Evolutionary conservation across 2,329 filamentous ascomycete genomes (phyloP).

Genomic region (Zopfia rhizophila): DNA sequence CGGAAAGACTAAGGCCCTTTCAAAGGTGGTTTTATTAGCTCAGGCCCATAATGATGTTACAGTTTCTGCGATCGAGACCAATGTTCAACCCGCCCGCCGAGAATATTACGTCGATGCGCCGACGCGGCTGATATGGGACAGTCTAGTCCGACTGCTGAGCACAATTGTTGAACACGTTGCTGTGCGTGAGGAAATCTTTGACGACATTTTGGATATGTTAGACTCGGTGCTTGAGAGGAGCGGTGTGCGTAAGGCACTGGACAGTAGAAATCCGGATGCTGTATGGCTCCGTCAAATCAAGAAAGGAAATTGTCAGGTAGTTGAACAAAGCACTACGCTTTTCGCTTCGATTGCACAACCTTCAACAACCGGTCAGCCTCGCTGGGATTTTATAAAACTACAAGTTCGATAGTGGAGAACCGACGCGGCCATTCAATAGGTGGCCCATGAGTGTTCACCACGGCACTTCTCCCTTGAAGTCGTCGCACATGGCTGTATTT

Average conservation of each 20-base stretch:
- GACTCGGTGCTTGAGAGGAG: conserved; percentile 49
- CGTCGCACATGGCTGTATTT: too few species aligned
- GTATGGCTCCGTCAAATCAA: conserved; percentile 71
- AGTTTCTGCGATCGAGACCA: conserved; percentile 3
- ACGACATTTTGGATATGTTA: conserved; percentile 74
- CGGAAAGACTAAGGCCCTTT: not conserved
- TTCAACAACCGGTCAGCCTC: not conserved
- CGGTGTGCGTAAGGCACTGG: conserved; percentile 67
- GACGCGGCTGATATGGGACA: conserved; percentile 71
- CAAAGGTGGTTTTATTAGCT: not conserved
- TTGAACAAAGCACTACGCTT: not conserved
- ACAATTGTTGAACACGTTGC: conserved; percentile 70
- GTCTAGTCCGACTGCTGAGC: conserved; percentile 67
- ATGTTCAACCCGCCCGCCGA: conserved; percentile 5
- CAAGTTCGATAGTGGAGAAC: too few species aligned
- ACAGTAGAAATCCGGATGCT: conserved; percentile 75
- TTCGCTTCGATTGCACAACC: not conserved
- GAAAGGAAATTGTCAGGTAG: conserved; percentile 16
- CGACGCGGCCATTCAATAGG: too few species aligned
- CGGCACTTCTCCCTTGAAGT: too few species aligned
- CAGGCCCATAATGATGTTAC: not conserved
- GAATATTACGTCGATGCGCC: conserved; percentile 64
- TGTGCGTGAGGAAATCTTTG: conserved; percentile 75
- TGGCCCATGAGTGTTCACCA: too few species aligned
- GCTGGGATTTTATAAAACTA: conserved; percentile 11